phyloP scores from a whole-genome alignment of 148 eudicot species.

The Rhododendron kiyosumense region DNA sequence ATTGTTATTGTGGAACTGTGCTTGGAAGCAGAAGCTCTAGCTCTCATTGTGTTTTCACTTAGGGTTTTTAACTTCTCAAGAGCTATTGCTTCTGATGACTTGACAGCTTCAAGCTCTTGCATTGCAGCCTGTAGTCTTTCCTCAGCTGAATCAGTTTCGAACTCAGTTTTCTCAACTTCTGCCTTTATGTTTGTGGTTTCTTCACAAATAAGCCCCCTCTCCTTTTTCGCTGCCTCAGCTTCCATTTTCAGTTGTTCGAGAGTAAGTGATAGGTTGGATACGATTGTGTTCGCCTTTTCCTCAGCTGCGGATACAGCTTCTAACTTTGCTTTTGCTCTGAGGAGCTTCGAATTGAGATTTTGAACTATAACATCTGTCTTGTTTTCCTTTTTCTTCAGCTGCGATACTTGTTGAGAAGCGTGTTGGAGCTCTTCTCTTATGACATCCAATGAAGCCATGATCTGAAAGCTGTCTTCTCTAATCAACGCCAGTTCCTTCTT shows the following conservation, averaged over 20 bases:
- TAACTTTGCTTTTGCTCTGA: constrained; percentile 51
- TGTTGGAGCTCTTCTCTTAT: constrained; percentile 47
- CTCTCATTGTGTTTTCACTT: constrained; percentile 41
- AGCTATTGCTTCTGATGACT: constrained; percentile 53
- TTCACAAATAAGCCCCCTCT: constrained; percentile 32
- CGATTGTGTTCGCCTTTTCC: constrained; percentile 44
- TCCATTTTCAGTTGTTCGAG: constrained; percentile 47
- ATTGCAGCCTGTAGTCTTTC: constrained; percentile 44
- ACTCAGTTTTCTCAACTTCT: constrained; percentile 43
- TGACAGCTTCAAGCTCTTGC: constrained; percentile 54
- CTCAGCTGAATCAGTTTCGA: constrained; percentile 43
- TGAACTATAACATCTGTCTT: constrained; percentile 38
- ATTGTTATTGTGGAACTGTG: constrained; percentile 52
- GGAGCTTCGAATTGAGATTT: constrained; percentile 59
- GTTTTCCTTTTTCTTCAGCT: constrained; percentile 36
- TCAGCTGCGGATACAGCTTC: constrained; percentile 47
- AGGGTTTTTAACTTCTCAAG: constrained; percentile 51
- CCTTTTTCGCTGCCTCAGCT: constrained; percentile 38
- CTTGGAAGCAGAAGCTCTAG: constrained; percentile 48
- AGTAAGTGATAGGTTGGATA: constrained; percentile 35
- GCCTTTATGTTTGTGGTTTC: constrained; percentile 36
- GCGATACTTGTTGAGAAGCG: constrained; percentile 30
- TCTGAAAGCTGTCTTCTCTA: constrained; percentile 45
- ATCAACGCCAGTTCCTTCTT: constrained; percentile 48
- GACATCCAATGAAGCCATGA: constrained; percentile 72